Conservation (phyloP, 2,329 filamentous ascomycete genomes). For the Penicillium brevicompactum region DNA sequence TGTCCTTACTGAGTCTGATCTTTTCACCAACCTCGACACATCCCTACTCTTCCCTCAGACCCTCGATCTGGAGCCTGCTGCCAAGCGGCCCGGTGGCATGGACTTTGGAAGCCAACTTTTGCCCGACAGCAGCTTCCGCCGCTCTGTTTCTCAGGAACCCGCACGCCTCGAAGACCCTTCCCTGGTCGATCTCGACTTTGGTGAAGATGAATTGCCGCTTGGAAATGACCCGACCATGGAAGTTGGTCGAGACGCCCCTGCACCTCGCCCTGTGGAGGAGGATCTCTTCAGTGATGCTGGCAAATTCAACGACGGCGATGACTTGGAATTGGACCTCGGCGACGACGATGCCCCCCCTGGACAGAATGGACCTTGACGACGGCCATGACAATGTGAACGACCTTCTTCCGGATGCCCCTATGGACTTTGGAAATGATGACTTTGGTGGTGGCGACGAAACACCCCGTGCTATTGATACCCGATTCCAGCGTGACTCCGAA, state of each 20-base stretch:
- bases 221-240: conserved; percentile 72
- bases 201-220: conserved; percentile 66
- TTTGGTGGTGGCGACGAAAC: conserved; percentile 61
- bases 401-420: conserved; percentile 58
- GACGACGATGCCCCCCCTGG: conserved; percentile 50
- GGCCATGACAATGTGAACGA: conserved; percentile 60
- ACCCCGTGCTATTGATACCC: conserved; percentile 46
- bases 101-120: conserved; percentile 78
- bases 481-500: conserved; percentile 66
- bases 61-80: conserved; percentile 48
- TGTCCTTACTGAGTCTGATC: conserved; percentile 87
- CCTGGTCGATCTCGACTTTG: conserved; percentile 73
- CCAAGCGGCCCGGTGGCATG: conserved; percentile 39
- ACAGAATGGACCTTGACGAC: conserved; percentile 39
- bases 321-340: conserved; percentile 50
- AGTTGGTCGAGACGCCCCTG: conserved; percentile 82
- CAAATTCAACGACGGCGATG: conserved; percentile 61
- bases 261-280: conserved; percentile 61
- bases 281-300: conserved; percentile 63
- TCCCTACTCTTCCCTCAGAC: conserved; percentile 79
- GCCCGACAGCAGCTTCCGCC: conserved; percentile 61
- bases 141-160: conserved; percentile 52
- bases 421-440: conserved; percentile 52
- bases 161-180: conserved; percentile 66
- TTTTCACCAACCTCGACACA: conserved; percentile 81